These are phyloP conservation scores for Punctularia strigosozonata DNA, from an alignment of 768 basidiomycete species.

Conservation along the genomic window DNA sequence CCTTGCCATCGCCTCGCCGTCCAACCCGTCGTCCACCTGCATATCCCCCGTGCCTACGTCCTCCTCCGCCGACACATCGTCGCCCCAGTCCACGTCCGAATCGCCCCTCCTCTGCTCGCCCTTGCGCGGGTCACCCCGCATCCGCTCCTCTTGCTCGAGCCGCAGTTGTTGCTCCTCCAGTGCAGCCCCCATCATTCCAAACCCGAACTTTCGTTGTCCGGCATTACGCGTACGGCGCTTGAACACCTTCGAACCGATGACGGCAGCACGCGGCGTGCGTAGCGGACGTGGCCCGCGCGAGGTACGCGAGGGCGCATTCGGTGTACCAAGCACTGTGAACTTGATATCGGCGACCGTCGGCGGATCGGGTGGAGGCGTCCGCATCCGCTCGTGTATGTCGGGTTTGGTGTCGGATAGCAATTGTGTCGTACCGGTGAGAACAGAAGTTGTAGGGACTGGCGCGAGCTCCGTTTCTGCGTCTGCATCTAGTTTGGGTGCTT, in stretches of 20 bases:
- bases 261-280: conserved; percentile 7
- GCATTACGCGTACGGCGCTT: conserved; percentile 3
- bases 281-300: too few species aligned
- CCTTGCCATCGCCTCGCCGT: conserved; percentile 34
- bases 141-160: conserved; percentile 18
- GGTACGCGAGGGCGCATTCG: too few species aligned
- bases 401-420: too few species aligned
- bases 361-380: too few species aligned
- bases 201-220: conserved; percentile 11
- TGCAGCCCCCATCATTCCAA: conserved; percentile 42
- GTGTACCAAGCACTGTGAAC: too few species aligned
- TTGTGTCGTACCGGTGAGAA: too few species aligned
- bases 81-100: conserved; percentile 63
- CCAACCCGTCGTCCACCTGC: conserved; percentile 52
- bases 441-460: too few species aligned
- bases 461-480: too few species aligned
- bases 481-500: too few species aligned
- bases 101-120: conserved; percentile 47
- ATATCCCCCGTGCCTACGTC: conserved; percentile 40
- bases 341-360: too few species aligned
- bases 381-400: too few species aligned
- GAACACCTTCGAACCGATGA: conserved; percentile 15
- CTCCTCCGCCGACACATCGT: conserved; percentile 21
- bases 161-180: conserved; percentile 40
- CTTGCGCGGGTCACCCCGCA: conserved; percentile 24